phyloP scores from a whole-genome alignment of 305 asterid species.

The Plantago lanceolata region DNA sequence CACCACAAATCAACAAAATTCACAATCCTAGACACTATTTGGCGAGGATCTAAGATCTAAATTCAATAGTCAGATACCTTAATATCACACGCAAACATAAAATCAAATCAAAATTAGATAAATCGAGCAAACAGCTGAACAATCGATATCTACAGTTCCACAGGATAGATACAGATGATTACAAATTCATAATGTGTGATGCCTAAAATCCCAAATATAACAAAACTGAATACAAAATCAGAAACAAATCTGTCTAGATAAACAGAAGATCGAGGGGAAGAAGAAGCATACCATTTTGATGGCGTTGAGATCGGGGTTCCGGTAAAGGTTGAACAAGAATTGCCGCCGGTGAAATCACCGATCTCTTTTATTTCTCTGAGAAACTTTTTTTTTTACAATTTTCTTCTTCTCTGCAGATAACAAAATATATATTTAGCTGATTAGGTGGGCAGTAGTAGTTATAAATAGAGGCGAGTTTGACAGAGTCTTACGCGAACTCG shows the following conservation, averaged over 20 bases:
- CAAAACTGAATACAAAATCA: not conserved
- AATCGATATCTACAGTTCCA: too few species aligned
- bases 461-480: not conserved
- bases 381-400: not conserved
- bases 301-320: slow-evolving; percentile 12
- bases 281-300: slow-evolving; percentile 10
- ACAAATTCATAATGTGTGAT: too few species aligned
- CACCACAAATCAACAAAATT: too few species aligned
- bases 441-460: not conserved
- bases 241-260: not conserved
- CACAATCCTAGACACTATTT: too few species aligned
- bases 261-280: not conserved
- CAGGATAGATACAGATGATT: too few species aligned
- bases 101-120: too few species aligned
- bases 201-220: not conserved
- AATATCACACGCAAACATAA: too few species aligned
- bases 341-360: slow-evolving; percentile 11
- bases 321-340: not conserved
- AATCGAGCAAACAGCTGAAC: too few species aligned
- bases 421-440: too few species aligned
- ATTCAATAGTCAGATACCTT: too few species aligned
- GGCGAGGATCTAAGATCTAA: too few species aligned
- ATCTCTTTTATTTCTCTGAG: slow-evolving; percentile 6
- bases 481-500: not conserved
- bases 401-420: not conserved